Conservation (phyloP, 2,329 filamentous ascomycete species). For the Chaetomium olivaceum region DNA sequence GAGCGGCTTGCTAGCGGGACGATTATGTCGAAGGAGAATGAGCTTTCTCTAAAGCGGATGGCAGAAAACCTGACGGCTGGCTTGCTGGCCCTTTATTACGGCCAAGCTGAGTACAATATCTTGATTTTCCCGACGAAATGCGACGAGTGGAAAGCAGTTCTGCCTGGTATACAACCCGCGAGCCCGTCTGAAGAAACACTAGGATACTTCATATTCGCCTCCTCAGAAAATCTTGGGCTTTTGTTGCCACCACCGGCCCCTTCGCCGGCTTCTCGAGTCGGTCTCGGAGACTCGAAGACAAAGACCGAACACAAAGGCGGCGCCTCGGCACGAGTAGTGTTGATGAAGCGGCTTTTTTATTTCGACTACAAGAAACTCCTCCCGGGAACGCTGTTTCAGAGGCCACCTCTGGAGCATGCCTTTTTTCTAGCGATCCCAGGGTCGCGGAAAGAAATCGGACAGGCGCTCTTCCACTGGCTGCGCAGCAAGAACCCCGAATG, state of each 20-base stretch:
- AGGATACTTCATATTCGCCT: constrained; percentile 43
- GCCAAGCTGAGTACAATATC: constrained; percentile 39
- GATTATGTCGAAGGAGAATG: constrained; percentile 24
- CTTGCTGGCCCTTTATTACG: constrained; percentile 41
- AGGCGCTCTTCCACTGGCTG: constrained; percentile 50
- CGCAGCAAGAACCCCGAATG: constrained; percentile 42
- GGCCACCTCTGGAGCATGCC: constrained; percentile 33
- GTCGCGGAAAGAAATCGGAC: constrained; percentile 38
- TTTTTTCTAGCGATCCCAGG: constrained; percentile 55
- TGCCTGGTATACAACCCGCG: constrained; percentile 25
- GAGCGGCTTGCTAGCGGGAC: constrained; percentile 34
- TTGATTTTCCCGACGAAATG: constrained; percentile 44
- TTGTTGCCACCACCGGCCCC: constrained; percentile 27
- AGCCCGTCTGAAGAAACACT: constrained; percentile 32
- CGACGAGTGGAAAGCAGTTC: constrained; percentile 38
- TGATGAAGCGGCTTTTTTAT: constrained; percentile 34
- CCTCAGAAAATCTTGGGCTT: constrained; percentile 27
- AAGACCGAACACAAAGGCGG: background rate
- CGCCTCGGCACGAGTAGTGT: constrained; percentile 18
- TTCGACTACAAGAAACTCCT: constrained; percentile 39
- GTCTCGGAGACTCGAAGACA: too few relatives aligned
- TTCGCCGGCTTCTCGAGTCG: background rate
- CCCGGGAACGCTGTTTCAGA: constrained; percentile 16
- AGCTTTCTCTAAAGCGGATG: constrained; percentile 34
- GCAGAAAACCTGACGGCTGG: constrained; percentile 41